Evolutionary conservation across 106 monocot species (phyloP), one percentile per base, ranked within the genome.

Genomic region (Allium fistulosum): DNA sequence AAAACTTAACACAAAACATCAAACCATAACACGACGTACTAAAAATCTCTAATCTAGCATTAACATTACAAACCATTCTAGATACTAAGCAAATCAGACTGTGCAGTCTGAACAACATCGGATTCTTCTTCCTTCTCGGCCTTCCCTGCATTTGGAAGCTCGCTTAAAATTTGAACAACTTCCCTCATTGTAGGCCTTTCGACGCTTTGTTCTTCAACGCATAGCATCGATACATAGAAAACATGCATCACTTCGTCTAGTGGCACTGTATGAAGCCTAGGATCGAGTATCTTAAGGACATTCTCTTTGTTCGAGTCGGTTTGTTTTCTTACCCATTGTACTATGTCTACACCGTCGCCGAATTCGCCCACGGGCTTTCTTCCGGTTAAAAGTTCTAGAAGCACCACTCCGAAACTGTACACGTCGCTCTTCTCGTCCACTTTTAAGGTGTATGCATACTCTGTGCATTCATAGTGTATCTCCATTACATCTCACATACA

Each of bases 401-500:
- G 75, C 58, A 89, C 89, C 13, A 89, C 85, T 14, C 89, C 89
- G 59, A 85, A 85, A 72, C 89, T 89, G 70, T 89, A 89, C 63
- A 89, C 89, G 49, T 87, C 87, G 48, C 83, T 80, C 74, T 87
- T 87, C 60, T 87, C 87, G 58, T 87, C 87, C 53, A 87, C 83
- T 69, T 87, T 87, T 16, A 87, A 75, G 1, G 87, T 87, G 75
- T 87, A 87, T 3, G 87, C 87, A 52, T 87, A 87, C 56, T 87
- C 87, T 87, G 77, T 14, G 10, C 13, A 55, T 55, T 55, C 37
- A 37, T 37, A 5, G 37, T 22, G 1, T 22, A 22, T 22, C 22
- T 22, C 22, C 22, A 22, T 22, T 22, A 22, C 22, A 22, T 22
- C 22, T 22, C 37, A 6, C 61, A 4, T 50, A 6, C 46, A 52